These are phyloP conservation scores for Moesziomyces sp. DNA, from an alignment of 1,284 basidiomycete species.

Conservation along the genomic window DNA sequence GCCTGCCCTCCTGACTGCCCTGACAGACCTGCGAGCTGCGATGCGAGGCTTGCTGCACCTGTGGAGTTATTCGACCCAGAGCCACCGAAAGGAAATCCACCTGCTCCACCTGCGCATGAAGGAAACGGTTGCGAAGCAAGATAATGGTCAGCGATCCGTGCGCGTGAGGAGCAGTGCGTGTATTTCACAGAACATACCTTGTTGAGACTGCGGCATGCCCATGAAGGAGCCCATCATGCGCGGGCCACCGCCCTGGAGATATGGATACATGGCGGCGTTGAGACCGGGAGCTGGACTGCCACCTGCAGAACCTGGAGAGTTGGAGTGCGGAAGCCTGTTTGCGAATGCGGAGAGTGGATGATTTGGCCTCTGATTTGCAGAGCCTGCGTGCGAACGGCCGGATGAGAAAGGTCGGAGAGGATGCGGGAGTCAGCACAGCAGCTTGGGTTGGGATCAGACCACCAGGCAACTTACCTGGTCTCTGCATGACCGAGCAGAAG, in stretches of 20 bases:
- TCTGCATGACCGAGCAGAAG: conserved; percentile 45
- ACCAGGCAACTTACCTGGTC: conserved; percentile 28
- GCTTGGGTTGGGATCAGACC: background rate
- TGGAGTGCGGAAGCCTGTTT: conserved; percentile 39
- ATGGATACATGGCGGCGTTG: conserved; percentile 49
- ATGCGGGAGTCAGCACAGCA: conserved; percentile 1
- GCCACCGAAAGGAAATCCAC: conserved; percentile 51
- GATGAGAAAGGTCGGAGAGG: background rate
- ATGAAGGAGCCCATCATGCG: conserved; percentile 52
- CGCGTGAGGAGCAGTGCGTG: background rate
- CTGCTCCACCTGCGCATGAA: conserved; percentile 24
- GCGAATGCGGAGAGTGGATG: conserved; percentile 36
- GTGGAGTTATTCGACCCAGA: conserved; percentile 50
- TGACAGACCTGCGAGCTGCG: conserved; percentile 38
- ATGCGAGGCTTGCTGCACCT: conserved; percentile 45
- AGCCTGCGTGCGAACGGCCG: conserved; percentile 10
- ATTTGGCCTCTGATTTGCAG: conserved; percentile 39
- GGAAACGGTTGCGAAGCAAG: conserved; percentile 3
- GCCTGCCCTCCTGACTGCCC: conserved; percentile 39
- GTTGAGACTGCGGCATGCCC: conserved; percentile 52
- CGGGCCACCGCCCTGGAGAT: conserved; percentile 47
- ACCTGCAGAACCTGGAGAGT: conserved; percentile 22
- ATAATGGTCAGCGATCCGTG: background rate
- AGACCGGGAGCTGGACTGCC: conserved; percentile 24
- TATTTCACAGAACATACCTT: conserved; percentile 15